phyloP scores from a whole-genome alignment of 768 basidiomycete species.

The Lentinula lateritia region DNA sequence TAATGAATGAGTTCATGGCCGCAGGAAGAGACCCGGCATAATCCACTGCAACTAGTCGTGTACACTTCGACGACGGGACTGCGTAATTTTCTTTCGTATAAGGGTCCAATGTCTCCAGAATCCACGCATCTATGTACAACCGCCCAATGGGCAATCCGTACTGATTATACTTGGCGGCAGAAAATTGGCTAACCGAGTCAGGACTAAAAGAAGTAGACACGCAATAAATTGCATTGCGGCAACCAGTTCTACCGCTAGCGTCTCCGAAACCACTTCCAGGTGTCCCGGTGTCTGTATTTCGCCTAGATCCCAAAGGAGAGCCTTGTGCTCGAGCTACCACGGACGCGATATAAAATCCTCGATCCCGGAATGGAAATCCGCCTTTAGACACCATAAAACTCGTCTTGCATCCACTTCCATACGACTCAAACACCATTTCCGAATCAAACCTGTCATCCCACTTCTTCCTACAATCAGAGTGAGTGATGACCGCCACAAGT shows the following conservation, averaged over 20 bases:
- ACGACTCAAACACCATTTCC: conserved; percentile 66
- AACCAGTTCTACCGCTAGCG: conserved; percentile 10
- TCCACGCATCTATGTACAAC: conserved; percentile 89
- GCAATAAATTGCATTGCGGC: conserved; percentile 67
- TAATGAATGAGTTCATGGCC: conserved; percentile 81
- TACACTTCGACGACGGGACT: conserved; percentile 90
- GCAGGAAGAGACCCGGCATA: conserved; percentile 82
- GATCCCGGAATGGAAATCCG: conserved; percentile 85
- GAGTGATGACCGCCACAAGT: conserved; percentile 65
- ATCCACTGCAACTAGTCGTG: conserved; percentile 79
- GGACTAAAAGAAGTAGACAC: conserved; percentile 81
- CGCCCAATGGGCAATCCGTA: conserved; percentile 70
- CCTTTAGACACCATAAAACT: conserved; percentile 69
- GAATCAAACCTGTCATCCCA: conserved; percentile 89
- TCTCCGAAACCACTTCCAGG: conserved; percentile 23
- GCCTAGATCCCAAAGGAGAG: conserved; percentile 25
- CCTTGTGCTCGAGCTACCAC: conserved; percentile 57
- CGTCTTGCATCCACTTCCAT: conserved; percentile 69
- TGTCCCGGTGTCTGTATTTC: background rate
- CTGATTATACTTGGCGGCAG: conserved; percentile 69
- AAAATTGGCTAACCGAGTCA: conserved; percentile 51
- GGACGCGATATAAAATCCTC: conserved; percentile 81
- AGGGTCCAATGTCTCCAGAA: conserved; percentile 92
- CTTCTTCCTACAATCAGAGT: conserved; percentile 63
- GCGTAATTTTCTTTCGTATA: conserved; percentile 91